A percentile compares a stretch with the other conserved stretches of the same genome.
Conservation (phyloP, 2,329 filamentous ascomycete species). For the Diaporthe vaccinii region DNA sequence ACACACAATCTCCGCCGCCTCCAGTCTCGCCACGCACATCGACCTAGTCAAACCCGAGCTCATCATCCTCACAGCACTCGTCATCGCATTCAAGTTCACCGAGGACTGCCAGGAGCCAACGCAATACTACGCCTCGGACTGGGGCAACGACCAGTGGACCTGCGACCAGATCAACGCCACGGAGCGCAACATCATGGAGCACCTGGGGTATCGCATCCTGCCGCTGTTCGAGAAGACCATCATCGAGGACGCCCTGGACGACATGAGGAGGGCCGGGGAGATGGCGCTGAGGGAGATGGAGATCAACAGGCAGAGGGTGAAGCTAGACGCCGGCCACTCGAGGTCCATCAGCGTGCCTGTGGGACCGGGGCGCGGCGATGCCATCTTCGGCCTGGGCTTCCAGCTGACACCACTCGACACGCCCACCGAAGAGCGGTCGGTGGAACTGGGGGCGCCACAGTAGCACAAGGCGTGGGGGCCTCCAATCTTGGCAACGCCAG, state of each 20-base stretch:
- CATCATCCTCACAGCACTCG: conserved; percentile 72
- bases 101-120: conserved; percentile 70
- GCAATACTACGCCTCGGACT: conserved; percentile 64
- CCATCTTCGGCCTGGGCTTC: conserved; percentile 55
- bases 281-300: conserved; percentile 43
- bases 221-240: conserved; percentile 69
- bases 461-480: conserved; percentile 1
- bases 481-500: neutral
- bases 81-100: conserved; percentile 76
- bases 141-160: conserved; percentile 70
- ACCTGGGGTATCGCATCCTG: conserved; percentile 73
- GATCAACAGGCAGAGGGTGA: conserved; percentile 23
- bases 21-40: conserved; percentile 61
- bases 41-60: conserved; percentile 73
- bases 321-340: conserved; percentile 46
- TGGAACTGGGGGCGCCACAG: conserved; percentile 36
- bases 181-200: conserved; percentile 75
- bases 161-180: conserved; percentile 74
- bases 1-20: conserved; percentile 62
- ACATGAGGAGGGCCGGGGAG: conserved; percentile 72
- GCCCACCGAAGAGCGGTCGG: conserved; percentile 48
- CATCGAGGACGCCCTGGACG: conserved; percentile 70
- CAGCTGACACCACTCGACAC: conserved; percentile 59
- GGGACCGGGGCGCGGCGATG: conserved; percentile 48
- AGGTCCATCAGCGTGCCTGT: conserved; percentile 52